Conservation (phyloP, 208 protist genomes). For the Herpetomonas muscarum region DNA sequence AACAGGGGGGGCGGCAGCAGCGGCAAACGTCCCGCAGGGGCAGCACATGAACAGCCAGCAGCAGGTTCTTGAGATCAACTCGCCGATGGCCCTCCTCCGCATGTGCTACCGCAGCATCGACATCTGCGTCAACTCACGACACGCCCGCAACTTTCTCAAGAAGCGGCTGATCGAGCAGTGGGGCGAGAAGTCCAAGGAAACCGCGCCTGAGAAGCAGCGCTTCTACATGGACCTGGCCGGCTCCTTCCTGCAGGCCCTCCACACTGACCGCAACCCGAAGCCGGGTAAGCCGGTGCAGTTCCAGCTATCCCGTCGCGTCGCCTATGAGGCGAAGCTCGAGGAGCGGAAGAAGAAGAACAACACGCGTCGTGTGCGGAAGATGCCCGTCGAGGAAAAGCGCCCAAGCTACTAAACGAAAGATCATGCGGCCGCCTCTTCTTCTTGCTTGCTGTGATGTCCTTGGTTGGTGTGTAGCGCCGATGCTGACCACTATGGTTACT, state of each 20-base stretch:
- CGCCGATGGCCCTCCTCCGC: slow-evolving; percentile 71
- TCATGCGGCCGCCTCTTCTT: background rate
- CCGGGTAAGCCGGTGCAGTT: slow-evolving; percentile 60
- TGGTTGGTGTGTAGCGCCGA: too few relatives aligned
- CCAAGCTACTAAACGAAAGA: slow-evolving; percentile 20
- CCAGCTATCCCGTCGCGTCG: slow-evolving; percentile 71
- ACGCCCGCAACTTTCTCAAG: slow-evolving; percentile 81
- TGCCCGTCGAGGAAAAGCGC: slow-evolving; percentile 28
- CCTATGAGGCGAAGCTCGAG: slow-evolving; percentile 64
- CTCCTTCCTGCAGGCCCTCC: slow-evolving; percentile 81
- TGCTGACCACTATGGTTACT: background rate
- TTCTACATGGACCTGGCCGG: slow-evolving; percentile 88
- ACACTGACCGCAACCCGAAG: slow-evolving; percentile 72
- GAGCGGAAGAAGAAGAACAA: slow-evolving; percentile 44
- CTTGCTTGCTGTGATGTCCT: background rate
- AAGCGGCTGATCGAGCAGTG: slow-evolving; percentile 79
- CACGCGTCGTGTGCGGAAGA: slow-evolving; percentile 30
- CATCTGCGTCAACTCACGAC: slow-evolving; percentile 82
- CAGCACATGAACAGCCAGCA: slow-evolving; percentile 74
- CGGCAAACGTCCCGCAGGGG: slow-evolving; percentile 3
- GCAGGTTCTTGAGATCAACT: slow-evolving; percentile 74
- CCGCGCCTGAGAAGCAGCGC: slow-evolving; percentile 78
- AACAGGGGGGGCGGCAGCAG: background rate
- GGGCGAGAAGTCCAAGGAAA: slow-evolving; percentile 61
- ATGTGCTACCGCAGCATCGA: slow-evolving; percentile 92